Evolutionary conservation across 768 basidiomycete species (phyloP), one percentile per base, ranked within the genome.

Genomic region (Lactarius quietus): DNA sequence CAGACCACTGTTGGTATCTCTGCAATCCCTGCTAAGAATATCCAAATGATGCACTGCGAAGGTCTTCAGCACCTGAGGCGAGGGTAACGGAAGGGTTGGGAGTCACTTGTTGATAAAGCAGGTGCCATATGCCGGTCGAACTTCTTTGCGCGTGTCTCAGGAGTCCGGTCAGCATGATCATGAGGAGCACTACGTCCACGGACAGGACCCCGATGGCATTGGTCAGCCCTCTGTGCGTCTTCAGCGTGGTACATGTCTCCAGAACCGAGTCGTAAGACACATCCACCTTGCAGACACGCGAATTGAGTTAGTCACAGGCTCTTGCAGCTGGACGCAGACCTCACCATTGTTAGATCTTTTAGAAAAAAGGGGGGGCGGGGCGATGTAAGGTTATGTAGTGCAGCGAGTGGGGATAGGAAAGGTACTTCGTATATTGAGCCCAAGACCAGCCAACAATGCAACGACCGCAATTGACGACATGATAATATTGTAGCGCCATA

Each of bases 41-140:
- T 59, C 58, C 58, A 59, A 29, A 45, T 23, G n/a, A 59, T 45
- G 41, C 58, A 59, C 58, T 59, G n/a, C 7, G 23, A 31, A n/a
- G 29, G 15, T 31, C 1, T 45, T 33, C 48, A 59, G 20, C 31
- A 33, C 23, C 41, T 43, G 29, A 15, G 12, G 12, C 3, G 3
- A 59, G 29, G 45, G 48, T 28, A 17, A 17, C 2, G 26, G 14
- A 7, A 51, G 23, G 6, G 15, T 28, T 23, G 48, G 26, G 26
- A 28, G 10, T 58, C 12, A 66, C 65, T 39, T 66, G 61, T 62
- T 59, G 65, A 55, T 62, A 62, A 45, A 66, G 61, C 17, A 66
- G 26, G 18, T 26, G 20, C 65, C 65, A 66, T 43, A 66, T 36
- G 6, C 48, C 48, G 3, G 48, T 26, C 48, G 48, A 51, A 33